Evolutionary conservation across 306 rosid species (phyloP), one percentile per base, ranked within the genome.

Genomic region (Luffa acutangula): DNA sequence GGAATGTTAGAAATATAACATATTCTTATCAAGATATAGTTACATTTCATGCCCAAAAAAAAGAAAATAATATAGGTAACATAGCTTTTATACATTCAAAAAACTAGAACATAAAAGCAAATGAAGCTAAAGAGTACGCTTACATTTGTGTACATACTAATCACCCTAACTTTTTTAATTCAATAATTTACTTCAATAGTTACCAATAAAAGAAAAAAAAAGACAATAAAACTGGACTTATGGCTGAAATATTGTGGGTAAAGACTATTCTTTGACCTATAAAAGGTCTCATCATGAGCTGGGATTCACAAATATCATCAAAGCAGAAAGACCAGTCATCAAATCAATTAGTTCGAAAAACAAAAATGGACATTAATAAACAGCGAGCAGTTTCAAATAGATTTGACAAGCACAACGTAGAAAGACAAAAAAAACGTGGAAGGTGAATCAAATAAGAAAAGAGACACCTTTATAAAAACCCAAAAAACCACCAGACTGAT

Each of bases 241-340:
- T 37, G 72, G 87, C 87, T 86, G 87, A 86, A 84, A 84, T 64
- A 77, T 42, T 77, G 64, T 76, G 82, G 84, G 80, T 54, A 57
- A 48, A 37, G 42, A 63, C 53, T 57, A 84, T 71, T 87, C 89
- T 81, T 52, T 13, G 86, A 82, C 89, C 79, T n/a, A n/a, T n/a
- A n/a, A n/a, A n/a, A n/a, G n/a, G n/a, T n/a, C n/a, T n/a, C n/a
- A n/a, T n/a, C n/a, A 81, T 83, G 89, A 87, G 87, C 87, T 84
- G 87, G 87, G 87, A 87, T 82, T 69, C 84, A 78, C 87, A 82
- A 63, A 56, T 84, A 80, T 84, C 85, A 84, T 84, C 89, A 82
- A 37, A 14, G 86, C 83, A 48, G 25, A 62, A 77, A 69, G 13
- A 51, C 20, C 5, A 6, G 46, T 1, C 34, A 17, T 7, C 52